These are phyloP conservation scores for Paraglomus brasilianum DNA, from an alignment of 192 early-diverging fungal genomes.

Conservation along the genomic window DNA sequence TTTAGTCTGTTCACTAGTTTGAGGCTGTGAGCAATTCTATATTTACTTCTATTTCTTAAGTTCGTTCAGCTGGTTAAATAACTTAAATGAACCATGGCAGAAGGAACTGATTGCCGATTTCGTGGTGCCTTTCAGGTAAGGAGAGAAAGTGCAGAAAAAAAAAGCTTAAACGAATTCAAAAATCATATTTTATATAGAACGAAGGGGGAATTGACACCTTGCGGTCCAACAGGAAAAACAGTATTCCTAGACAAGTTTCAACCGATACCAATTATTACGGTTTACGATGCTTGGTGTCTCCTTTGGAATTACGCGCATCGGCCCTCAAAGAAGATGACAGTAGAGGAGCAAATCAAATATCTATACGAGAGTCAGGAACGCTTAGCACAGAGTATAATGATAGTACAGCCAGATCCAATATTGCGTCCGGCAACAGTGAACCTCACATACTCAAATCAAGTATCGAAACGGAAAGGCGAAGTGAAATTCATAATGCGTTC, in stretches of 20 bases:
- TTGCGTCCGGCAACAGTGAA: constrained; percentile 21
- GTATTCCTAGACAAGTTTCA: constrained; percentile 19
- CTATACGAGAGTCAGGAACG: constrained; percentile 4
- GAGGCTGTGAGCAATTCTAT: too few species aligned
- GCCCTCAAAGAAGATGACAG: constrained; percentile 19
- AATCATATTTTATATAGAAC: constrained; percentile 24
- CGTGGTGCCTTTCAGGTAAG: constrained; percentile 22
- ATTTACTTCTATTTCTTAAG: too few species aligned
- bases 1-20: too few species aligned
- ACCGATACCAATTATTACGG: constrained; percentile 20
- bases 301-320: constrained; percentile 15
- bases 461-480: constrained; percentile 21
- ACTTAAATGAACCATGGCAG: constrained; percentile 19
- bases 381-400: constrained; percentile 12
- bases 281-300: constrained; percentile 18
- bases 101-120: constrained; percentile 13
- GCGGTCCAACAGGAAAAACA: constrained; percentile 14
- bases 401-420: constrained; percentile 6
- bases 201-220: constrained; percentile 14
- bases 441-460: constrained; percentile 4
- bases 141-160: too few species aligned
- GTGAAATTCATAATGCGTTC: constrained; percentile 24
- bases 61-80: constrained; percentile 18
- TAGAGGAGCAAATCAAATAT: constrained; percentile 17
- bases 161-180: constrained; percentile 13